phyloP scores from a whole-genome alignment of 805 yeast species.

The Starmerella bombicola region DNA sequence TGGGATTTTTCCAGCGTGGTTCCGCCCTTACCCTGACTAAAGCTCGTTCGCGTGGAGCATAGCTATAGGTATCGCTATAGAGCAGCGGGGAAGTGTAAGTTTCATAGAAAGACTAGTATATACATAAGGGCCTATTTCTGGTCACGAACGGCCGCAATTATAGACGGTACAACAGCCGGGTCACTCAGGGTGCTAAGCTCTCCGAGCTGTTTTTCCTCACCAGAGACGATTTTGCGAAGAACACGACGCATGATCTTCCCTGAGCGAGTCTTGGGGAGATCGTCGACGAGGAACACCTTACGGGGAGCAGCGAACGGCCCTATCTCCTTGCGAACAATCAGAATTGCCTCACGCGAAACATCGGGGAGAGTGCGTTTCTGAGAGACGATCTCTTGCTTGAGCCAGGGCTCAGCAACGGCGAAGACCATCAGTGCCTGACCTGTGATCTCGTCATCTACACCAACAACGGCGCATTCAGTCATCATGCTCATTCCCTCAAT shows the following conservation, averaged over 20 bases:
- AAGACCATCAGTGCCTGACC: slow-evolving; percentile 97
- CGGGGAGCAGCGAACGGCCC: slow-evolving; percentile 95
- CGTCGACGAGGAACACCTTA: slow-evolving; percentile 66
- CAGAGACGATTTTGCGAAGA: slow-evolving; percentile 80
- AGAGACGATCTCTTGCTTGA: slow-evolving; percentile 41
- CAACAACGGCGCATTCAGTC: slow-evolving; percentile 94
- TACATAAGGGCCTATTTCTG: no score
- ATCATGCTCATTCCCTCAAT: slow-evolving; percentile 66
- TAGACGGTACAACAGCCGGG: slow-evolving; percentile 67
- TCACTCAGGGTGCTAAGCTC: slow-evolving; percentile 82
- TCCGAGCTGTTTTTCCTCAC: slow-evolving; percentile 87
- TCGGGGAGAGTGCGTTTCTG: slow-evolving; percentile 29
- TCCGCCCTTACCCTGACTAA: no score
- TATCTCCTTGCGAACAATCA: slow-evolving; percentile 83
- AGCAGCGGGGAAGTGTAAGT: no score
- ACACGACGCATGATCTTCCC: slow-evolving; percentile 99
- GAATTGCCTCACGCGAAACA: slow-evolving; percentile 56
- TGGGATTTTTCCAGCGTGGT: no score
- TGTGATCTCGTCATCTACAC: slow-evolving; percentile 85
- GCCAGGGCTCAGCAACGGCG: slow-evolving; percentile 42
- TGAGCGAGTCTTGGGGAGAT: slow-evolving; percentile 94
- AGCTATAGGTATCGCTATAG: no score
- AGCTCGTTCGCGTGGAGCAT: no score
- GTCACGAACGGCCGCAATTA: slow-evolving; percentile 48
- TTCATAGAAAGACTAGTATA: no score